Evolutionary conservation across 306 rosid genomes (phyloP).

Genomic region (Quercus mongolica): DNA sequence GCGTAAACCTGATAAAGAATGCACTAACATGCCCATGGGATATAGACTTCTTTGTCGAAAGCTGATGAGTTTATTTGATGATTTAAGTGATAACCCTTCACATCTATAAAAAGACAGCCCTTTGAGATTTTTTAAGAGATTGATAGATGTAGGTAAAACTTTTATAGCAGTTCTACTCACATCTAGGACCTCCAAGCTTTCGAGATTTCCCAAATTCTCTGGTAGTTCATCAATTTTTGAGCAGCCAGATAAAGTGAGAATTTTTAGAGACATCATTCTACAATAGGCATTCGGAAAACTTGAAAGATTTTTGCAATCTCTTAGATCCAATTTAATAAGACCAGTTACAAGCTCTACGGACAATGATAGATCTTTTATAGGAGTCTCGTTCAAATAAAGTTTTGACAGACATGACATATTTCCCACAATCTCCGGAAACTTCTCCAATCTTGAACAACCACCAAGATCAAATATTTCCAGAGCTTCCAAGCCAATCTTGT

Average conservation of each 20-base stretch:
- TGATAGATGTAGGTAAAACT: fast-evolving
- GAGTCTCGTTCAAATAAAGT: background rate
- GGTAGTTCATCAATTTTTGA: background rate
- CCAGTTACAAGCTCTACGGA: background rate
- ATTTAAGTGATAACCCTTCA: too few relatives aligned
- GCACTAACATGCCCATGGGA: background rate
- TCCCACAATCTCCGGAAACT: background rate
- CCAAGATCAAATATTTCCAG: background rate
- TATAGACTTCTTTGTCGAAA: fast-evolving
- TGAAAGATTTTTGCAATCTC: background rate
- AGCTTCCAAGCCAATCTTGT: background rate
- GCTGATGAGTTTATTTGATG: too few relatives aligned
- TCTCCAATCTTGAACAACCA: background rate
- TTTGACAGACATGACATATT: background rate
- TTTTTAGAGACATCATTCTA: background rate
- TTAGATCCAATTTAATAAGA: background rate
- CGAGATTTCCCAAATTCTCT: background rate
- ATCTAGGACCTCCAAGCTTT: fast-evolving
- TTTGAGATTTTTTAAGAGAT: too few relatives aligned
- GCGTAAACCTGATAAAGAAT: too few relatives aligned
- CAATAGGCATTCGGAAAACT: background rate
- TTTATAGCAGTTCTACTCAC: too few relatives aligned
- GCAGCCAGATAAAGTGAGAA: background rate
- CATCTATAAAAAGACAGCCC: fast-evolving
- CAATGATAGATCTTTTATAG: background rate